phyloP scores from a whole-genome alignment of 2,329 filamentous ascomycete species.

The Fusarium goolgardi region DNA sequence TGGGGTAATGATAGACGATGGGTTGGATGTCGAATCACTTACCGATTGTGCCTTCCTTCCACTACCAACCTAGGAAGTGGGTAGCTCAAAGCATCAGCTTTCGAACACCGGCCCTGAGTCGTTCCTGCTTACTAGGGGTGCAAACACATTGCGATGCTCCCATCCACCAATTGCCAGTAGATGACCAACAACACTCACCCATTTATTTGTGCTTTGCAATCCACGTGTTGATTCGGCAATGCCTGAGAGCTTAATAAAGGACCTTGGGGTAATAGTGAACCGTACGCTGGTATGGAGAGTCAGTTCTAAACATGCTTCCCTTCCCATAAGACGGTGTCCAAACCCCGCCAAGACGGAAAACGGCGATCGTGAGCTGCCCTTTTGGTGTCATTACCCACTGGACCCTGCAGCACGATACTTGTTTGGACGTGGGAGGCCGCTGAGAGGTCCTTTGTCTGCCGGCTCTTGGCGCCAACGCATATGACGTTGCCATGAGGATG shows the following conservation, averaged over 20 bases:
- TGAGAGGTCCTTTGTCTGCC: conserved; percentile 22
- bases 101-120: conserved; percentile 16
- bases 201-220: neutral
- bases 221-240: neutral
- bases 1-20: conserved; percentile 2
- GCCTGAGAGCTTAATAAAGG: neutral
- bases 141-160: neutral
- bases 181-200: neutral
- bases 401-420: conserved; percentile 30
- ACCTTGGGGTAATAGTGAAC: neutral
- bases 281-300: neutral
- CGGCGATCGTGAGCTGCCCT: conserved; percentile 24
- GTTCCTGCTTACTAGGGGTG: conserved; percentile 1
- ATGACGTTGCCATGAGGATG: conserved; percentile 33
- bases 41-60: conserved; percentile 10
- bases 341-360: conserved; percentile 35
- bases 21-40: neutral
- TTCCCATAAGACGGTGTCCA: neutral
- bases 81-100: conserved; percentile 26
- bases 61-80: conserved; percentile 15
- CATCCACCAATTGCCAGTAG: neutral
- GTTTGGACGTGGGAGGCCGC: conserved; percentile 31
- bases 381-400: conserved; percentile 20
- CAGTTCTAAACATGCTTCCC: neutral
- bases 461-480: conserved; percentile 29